phyloP scores from a whole-genome alignment of 495 filamentous ascomycete genomes.

The Neurospora terricola region DNA sequence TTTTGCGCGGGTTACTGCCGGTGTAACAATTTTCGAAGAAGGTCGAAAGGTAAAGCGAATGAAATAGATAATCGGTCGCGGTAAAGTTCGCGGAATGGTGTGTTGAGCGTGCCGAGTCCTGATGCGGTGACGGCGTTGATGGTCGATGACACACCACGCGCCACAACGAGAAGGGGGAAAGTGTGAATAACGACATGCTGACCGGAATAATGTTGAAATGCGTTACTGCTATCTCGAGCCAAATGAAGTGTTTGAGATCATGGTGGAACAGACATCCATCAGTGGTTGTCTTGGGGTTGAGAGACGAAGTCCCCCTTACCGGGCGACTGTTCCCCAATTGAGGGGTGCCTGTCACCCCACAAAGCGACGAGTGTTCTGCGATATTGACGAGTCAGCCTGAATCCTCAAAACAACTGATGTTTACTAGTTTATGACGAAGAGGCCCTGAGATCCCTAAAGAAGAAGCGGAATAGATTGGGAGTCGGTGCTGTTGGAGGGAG shows the following conservation, averaged over 20 bases:
- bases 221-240: neutral
- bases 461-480: neutral
- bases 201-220: neutral
- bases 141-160: neutral
- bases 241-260: neutral
- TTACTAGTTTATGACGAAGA: neutral
- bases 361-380: neutral
- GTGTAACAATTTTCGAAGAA: neutral
- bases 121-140: neutral
- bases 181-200: neutral
- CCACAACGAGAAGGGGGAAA: neutral
- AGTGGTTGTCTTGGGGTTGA: neutral
- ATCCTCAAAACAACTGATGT: neutral
- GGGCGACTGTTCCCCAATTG: neutral
- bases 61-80: neutral
- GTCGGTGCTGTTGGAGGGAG: neutral
- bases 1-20: neutral
- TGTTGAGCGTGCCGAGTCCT: neutral
- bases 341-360: neutral
- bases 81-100: neutral
- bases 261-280: neutral
- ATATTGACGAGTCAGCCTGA: neutral
- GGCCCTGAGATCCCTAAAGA: neutral
- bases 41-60: neutral
- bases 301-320: neutral